These are phyloP conservation scores for Lycium barbarum DNA, from an alignment of 257 asterid genomes.

Conservation along the genomic window DNA sequence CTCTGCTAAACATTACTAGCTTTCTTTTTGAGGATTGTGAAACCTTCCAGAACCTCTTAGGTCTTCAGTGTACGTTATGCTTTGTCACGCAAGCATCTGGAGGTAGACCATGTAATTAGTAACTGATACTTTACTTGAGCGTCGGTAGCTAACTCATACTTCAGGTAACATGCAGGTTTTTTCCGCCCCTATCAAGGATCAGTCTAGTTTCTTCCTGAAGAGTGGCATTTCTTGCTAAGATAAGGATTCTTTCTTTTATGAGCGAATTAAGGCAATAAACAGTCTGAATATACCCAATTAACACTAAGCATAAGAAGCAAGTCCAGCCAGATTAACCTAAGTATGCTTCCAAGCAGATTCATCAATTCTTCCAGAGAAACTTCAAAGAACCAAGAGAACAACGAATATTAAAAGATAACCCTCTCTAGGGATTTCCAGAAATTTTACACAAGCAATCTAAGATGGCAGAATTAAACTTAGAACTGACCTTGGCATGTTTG, in stretches of 20 bases:
- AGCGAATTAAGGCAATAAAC: not conserved
- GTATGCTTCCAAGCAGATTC: not conserved
- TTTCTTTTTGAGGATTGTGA: not conserved
- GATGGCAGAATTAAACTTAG: not conserved
- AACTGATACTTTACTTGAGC: not conserved
- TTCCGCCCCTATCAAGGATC: not conserved
- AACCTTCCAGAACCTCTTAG: not conserved
- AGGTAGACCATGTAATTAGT: not conserved
- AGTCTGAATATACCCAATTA: not conserved
- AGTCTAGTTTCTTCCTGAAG: not conserved
- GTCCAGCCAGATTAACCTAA: not conserved
- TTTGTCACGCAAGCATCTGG: not conserved
- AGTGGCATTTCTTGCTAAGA: not conserved
- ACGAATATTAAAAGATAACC: not conserved
- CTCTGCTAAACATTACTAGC: not conserved
- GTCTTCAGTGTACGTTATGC: not conserved
- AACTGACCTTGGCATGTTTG: constrained; percentile 35
- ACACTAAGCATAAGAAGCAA: not conserved
- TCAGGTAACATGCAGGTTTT: not conserved
- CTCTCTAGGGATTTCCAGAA: not conserved
- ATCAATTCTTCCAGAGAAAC: not conserved
- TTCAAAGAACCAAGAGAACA: not conserved
- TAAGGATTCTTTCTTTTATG: not conserved
- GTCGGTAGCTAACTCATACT: no score
- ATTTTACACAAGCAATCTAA: not conserved